Evolutionary conservation across 257 asterid genomes (phyloP).

Genomic region (Solanum corneliomulleri): DNA sequence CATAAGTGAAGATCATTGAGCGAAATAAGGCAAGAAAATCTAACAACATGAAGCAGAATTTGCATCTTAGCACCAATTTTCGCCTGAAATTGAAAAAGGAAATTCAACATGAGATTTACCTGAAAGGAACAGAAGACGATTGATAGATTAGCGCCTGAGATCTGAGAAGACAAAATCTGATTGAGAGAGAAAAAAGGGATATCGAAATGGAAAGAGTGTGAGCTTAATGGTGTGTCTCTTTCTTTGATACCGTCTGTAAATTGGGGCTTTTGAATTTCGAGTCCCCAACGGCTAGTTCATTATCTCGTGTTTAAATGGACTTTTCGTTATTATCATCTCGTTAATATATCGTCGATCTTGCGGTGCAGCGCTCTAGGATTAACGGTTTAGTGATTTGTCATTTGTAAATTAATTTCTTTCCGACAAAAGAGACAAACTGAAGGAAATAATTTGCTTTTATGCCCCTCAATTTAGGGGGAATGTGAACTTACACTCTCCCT

Average conservation of each 20-base stretch:
- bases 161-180: constrained; percentile 6
- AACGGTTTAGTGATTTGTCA: not conserved
- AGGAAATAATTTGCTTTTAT: not conserved
- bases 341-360: constrained; percentile 10
- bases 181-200: constrained; percentile 4
- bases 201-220: not conserved
- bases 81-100: constrained; percentile 1
- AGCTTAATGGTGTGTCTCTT: not conserved
- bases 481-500: not conserved
- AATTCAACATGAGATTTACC: not conserved
- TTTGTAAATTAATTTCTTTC: not conserved
- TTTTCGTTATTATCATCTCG: not conserved
- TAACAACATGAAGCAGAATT: not conserved
- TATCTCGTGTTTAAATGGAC: not conserved
- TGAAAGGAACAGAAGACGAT: not conserved
- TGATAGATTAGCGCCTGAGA: not conserved
- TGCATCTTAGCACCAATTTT: not conserved
- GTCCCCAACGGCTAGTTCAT: constrained; percentile 47
- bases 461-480: not conserved
- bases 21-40: not conserved
- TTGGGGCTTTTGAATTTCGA: constrained; percentile 24
- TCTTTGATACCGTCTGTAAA: not conserved
- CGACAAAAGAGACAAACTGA: not conserved
- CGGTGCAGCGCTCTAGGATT: not conserved
- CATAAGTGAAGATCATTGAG: not conserved